Evolutionary conservation across 2,329 filamentous ascomycete genomes (phyloP).

Genomic region (Chaetomium strumarium): DNA sequence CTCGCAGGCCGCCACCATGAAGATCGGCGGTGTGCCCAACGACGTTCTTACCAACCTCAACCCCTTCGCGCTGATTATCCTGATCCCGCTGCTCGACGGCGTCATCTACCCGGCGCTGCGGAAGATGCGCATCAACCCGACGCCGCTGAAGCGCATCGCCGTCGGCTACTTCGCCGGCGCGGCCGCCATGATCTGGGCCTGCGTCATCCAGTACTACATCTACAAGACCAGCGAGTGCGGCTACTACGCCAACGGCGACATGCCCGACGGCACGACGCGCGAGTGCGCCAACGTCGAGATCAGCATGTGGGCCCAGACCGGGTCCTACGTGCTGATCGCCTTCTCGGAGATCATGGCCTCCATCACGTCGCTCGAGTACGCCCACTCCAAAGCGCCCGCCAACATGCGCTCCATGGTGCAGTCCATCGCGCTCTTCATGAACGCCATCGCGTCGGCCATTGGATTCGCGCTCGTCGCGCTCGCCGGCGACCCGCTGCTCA

Average conservation of each 20-base stretch:
- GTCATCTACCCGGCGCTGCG: slow-evolving; percentile 63
- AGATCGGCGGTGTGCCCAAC: slow-evolving; percentile 66
- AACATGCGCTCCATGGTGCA: slow-evolving; percentile 73
- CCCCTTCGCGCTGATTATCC: slow-evolving; percentile 66
- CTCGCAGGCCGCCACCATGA: slow-evolving; percentile 60
- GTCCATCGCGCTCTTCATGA: slow-evolving; percentile 62
- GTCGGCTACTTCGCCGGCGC: slow-evolving; percentile 61
- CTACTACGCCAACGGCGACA: slow-evolving; percentile 29
- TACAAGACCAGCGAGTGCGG: slow-evolving; percentile 60
- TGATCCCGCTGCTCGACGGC: slow-evolving; percentile 65
- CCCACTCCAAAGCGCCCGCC: slow-evolving; percentile 67
- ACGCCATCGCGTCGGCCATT: slow-evolving; percentile 61
- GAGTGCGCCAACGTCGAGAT: slow-evolving; percentile 45
- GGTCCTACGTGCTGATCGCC: slow-evolving; percentile 44
- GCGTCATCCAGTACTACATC: slow-evolving; percentile 53
- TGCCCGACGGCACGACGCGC: slow-evolving; percentile 37
- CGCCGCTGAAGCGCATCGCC: slow-evolving; percentile 70
- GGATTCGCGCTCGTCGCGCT: slow-evolving; percentile 49
- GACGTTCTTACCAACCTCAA: slow-evolving; percentile 71
- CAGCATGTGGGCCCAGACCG: slow-evolving; percentile 57
- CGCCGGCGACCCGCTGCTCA: slow-evolving; percentile 55
- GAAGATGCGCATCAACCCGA: slow-evolving; percentile 59
- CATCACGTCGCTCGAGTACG: slow-evolving; percentile 62
- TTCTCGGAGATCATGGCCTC: slow-evolving; percentile 45
- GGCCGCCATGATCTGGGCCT: slow-evolving; percentile 52